A percentile compares a stretch with the other conserved stretches of the same genome.
Evolutionary conservation across 306 rosid species (phyloP).

Genomic region (Senna tora): DNA sequence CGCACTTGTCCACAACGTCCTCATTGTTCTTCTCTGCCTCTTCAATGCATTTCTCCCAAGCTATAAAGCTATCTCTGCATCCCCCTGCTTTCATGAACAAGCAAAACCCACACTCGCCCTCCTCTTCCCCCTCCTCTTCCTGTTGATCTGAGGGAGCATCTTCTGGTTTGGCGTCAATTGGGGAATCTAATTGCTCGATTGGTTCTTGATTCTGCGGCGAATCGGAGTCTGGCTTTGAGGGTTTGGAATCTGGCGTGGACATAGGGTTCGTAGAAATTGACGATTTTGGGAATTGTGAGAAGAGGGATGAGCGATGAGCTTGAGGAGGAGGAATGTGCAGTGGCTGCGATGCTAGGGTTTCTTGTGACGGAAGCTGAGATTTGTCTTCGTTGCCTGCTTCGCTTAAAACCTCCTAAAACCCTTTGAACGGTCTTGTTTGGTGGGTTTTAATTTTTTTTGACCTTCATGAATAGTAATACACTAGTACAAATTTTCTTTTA

Average conservation of each 20-base stretch:
- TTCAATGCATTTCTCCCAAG: conserved; percentile 25
- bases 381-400: background rate
- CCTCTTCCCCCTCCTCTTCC: background rate
- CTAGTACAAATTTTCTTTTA: no score
- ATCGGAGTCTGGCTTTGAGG: background rate
- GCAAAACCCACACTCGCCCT: conserved; percentile 28
- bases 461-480: no score
- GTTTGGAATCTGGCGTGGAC: background rate
- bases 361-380: background rate
- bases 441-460: background rate
- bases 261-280: conserved; percentile 7
- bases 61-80: conserved; percentile 25
- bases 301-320: background rate
- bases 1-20: conserved; percentile 18
- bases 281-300: background rate
- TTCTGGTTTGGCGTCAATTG: background rate
- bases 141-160: background rate
- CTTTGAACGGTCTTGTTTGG: background rate
- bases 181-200: conserved; percentile 6
- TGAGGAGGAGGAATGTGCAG: conserved; percentile 3
- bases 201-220: conserved; percentile 1
- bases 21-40: conserved; percentile 23
- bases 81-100: conserved; percentile 27
- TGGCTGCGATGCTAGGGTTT: conserved; percentile 4
- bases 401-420: conserved; percentile 36